Percentiles rank a stretch among this genome's conserved stretches.
Conservation (phyloP, 257 asterid genomes). For the Petunia secreta region DNA sequence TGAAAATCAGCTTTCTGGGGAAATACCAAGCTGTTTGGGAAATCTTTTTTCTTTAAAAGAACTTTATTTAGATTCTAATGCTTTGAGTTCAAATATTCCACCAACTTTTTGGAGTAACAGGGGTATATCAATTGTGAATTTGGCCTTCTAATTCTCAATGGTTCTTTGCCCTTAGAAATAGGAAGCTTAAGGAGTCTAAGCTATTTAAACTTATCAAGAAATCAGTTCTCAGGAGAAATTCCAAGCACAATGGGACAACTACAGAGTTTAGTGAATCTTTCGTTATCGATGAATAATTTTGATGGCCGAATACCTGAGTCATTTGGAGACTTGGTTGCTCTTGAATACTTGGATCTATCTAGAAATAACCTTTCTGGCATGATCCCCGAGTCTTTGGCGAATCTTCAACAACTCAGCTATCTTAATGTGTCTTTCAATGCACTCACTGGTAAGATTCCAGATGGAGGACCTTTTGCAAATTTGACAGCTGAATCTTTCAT, state of each 20-base stretch:
- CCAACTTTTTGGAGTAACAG: slow-evolving; percentile 15
- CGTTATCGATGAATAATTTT: slow-evolving; percentile 27
- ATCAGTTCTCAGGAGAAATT: slow-evolving; percentile 23
- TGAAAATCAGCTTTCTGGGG: background rate
- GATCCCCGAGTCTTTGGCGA: background rate
- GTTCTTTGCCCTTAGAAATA: slow-evolving; percentile 7
- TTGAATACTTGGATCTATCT: slow-evolving; percentile 23
- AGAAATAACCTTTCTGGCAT: slow-evolving; percentile 20
- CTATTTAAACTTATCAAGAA: slow-evolving; percentile 1
- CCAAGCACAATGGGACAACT: slow-evolving; percentile 23
- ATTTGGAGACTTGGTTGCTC: slow-evolving; percentile 15
- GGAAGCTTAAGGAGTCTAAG: background rate
- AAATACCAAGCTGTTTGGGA: slow-evolving; percentile 27
- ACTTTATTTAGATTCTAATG: background rate
- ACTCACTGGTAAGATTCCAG: slow-evolving; percentile 27
- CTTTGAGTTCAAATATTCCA: slow-evolving; percentile 19
- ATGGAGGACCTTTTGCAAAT: slow-evolving; percentile 21
- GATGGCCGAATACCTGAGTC: slow-evolving; percentile 28
- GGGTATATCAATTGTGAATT: slow-evolving; percentile 12
- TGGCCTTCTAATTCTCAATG: slow-evolving; percentile 15
- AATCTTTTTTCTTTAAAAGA: slow-evolving; percentile 19
- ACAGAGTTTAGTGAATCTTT: background rate
- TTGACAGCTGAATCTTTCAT: slow-evolving; percentile 25
- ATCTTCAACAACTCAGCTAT: slow-evolving; percentile 12
- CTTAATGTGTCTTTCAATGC: slow-evolving; percentile 28